phyloP scores from a whole-genome alignment of 306 rosid genomes.

The Medicago lupulina region DNA sequence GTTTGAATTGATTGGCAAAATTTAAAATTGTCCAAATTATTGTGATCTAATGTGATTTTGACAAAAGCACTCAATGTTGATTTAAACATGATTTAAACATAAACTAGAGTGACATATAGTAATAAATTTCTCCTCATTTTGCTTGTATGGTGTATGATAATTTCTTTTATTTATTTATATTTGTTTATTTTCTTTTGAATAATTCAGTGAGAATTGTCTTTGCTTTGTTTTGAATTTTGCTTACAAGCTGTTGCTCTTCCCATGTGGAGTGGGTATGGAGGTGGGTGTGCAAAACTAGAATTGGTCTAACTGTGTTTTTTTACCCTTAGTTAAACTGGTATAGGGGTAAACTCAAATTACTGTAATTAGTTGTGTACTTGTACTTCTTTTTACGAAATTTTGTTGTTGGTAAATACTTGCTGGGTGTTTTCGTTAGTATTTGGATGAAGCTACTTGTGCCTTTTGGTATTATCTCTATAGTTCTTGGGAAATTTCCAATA shows the following conservation, averaged over 20 bases:
- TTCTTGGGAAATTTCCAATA: conserved; percentile 22
- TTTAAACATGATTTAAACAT: no score
- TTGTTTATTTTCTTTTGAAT: background rate
- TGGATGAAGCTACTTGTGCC: background rate
- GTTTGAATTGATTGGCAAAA: no score
- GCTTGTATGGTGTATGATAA: background rate
- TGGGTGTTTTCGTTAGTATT: background rate
- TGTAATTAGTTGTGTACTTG: background rate
- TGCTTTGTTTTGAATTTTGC: conserved; percentile 26
- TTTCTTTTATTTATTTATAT: background rate
- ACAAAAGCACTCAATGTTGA: no score
- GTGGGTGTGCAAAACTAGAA: conserved; percentile 33
- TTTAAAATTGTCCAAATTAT: no score
- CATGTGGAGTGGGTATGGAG: conserved; percentile 27
- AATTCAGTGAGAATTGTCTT: conserved; percentile 25
- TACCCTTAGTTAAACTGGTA: background rate
- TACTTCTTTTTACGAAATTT: background rate
- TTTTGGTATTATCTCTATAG: background rate
- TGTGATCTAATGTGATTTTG: no score
- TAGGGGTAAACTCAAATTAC: conserved; percentile 2
- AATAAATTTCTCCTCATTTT: background rate
- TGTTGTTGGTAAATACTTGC: background rate
- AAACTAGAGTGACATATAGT: no score
- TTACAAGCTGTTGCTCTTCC: conserved; percentile 4
- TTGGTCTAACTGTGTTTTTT: background rate